Base-by-base conservation (phyloP, 78 protist species). In the Monocercomonoides exilis region DNA sequence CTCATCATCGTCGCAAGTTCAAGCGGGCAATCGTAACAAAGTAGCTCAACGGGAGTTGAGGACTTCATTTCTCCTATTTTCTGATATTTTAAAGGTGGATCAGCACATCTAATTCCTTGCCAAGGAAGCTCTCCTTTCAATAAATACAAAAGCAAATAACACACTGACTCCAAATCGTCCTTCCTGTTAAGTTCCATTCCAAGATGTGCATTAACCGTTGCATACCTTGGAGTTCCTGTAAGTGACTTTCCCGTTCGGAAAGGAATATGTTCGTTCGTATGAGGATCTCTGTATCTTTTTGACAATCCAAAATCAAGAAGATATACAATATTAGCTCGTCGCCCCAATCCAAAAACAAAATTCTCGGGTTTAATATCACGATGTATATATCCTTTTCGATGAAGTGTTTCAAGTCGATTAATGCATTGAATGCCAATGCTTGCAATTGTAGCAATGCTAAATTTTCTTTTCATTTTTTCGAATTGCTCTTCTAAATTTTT, bases 191-290 rank as follows among this genome's bases (percentile, higher is more conserved):
- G 64, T 2, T 2, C 87, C 4, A 82, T 2, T 82, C 89, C 89
- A 4, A 41, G 35, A 84, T 87, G 89, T 44, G n/a, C 33, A n/a
- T 43, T 43, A 2, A 87, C 1, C 41, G 89, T 79, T 38, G 89
- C 64, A 84, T 63, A 87, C 33, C 89, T 44, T 2, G 81, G 87
- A 2, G 89, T 87, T 3, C 89, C 89, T 44, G 21, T n/a, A 44
- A 87, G 33, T 4, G 85, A 81, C 41, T 32, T 77, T 2, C 4
- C 3, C n/a, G n/a, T n/a, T n/a, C n/a, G n/a, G n/a, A n/a, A n/a
- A n/a, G n/a, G n/a, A n/a, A n/a, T n/a, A n/a, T n/a, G n/a, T n/a
- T n/a, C n/a, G n/a, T n/a, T n/a, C n/a, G n/a, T 63, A 33, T 63
- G 77, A n/a, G n/a, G n/a, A n/a, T n/a, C n/a, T n/a, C n/a, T n/a